Base-by-base conservation (phyloP, 2,329 filamentous ascomycete species). In the Sporothrix pseudoabietina region DNA sequence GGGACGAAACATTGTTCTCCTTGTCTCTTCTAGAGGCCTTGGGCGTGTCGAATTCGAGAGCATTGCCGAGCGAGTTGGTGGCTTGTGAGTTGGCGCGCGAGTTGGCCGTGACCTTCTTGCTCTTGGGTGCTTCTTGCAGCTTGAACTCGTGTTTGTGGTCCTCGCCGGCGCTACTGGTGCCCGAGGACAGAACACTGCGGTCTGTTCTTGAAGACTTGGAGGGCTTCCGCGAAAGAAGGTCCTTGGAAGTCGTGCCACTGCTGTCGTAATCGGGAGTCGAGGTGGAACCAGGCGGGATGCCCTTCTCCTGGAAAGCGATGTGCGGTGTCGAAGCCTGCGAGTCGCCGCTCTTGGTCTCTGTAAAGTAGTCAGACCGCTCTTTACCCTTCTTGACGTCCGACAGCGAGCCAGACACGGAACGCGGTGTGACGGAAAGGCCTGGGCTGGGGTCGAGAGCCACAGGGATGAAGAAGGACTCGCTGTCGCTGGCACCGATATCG, bases 291-390 rank as follows among this genome's bases (percentile, higher is more conserved):
- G 69, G 26, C 8, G 89, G 86, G 61, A 92, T 88, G 1, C 89
- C 89, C 81, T 94, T 96, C 78, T 97, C 93, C 80, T 97, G 94
- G 80, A 94, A 97, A 30, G 94, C 92, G 78, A 97, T 97, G 78
- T 97, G 94, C n/a, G 94, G 93, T 19, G 93, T 94, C 1, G 90
- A 87, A 74, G 83, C 80, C 72, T 84, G 83, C 1, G 86, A 87
- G 59, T 87, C 86, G 19, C 78, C 79, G 70, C 88, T 85, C 3
- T 81, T 76, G 19, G 82, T 76, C 2, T 79, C 74, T 30, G 80
- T 77, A 78, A 91, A 91, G 76, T 91, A 91, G 76, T 92, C 90
- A 16, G 47, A 22, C 30, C 54, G 69, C 39, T 75, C 73, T 75
- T 85, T 87, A 32, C 88, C 85, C 75, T 84, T 82, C 61, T 79